These are phyloP conservation scores for Pseudonectria foliicola DNA, from an alignment of 2,329 filamentous ascomycete species.

Conservation along the genomic window DNA sequence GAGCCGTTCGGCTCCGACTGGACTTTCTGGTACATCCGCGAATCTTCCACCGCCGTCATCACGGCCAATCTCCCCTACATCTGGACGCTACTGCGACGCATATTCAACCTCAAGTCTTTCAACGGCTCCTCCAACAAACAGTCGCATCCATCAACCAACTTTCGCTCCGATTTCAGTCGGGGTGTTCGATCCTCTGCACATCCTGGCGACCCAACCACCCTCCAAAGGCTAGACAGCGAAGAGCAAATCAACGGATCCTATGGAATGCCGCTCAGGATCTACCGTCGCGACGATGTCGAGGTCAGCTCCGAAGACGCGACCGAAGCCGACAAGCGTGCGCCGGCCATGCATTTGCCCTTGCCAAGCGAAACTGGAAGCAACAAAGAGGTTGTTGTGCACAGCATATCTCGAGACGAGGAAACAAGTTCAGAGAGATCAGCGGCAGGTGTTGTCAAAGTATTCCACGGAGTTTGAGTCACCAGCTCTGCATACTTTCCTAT, in stretches of 20 bases:
- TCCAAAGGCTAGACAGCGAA: constrained; percentile 28
- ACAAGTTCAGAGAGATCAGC: constrained; percentile 19
- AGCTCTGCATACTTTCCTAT: no score
- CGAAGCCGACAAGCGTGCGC: constrained; percentile 13
- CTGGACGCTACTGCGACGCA: constrained; percentile 32
- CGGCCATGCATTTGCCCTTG: constrained; percentile 15
- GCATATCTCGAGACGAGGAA: constrained; percentile 15
- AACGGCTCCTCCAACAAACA: constrained; percentile 24
- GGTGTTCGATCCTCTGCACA: constrained; percentile 18
- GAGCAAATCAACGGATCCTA: constrained; percentile 29
- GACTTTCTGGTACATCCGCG: constrained; percentile 38
- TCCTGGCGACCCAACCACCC: constrained; percentile 13
- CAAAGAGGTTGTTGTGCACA: constrained; percentile 14
- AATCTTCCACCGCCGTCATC: constrained; percentile 36
- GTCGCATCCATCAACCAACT: constrained; percentile 19
- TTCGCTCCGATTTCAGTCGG: constrained; percentile 20
- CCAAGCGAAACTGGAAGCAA: constrained; percentile 9
- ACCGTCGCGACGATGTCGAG: constrained; percentile 28
- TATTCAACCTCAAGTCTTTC: constrained; percentile 30
- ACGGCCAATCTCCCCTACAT: constrained; percentile 35
- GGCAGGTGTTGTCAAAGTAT: constrained; percentile 21
- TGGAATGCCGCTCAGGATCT: constrained; percentile 30
- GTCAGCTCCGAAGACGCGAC: constrained; percentile 20
- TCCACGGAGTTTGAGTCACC: constrained; percentile 16
- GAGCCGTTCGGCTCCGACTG: constrained; percentile 31